Base-by-base conservation (phyloP, 805 yeast species). In the Limtongozyma cylindracea region DNA sequence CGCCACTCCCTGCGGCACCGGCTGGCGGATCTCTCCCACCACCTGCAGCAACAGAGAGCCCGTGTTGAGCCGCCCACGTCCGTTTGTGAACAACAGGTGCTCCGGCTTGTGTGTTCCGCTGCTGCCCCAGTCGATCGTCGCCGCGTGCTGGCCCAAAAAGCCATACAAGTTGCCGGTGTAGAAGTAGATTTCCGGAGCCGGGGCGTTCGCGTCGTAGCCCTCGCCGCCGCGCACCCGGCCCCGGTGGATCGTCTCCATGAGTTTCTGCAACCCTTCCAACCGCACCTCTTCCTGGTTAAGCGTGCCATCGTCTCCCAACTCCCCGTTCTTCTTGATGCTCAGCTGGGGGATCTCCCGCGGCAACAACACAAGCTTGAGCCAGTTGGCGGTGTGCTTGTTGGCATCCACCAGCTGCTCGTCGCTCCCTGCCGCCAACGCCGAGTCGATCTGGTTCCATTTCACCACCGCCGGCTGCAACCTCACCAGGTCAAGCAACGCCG, bases 361-460 rank as follows among this genome's bases (percentile, higher is more conserved):
- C 23, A 82, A 47, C 3, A 88, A 54, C 3, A 80, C 95, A 45
- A 80, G 77, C 35, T 91, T 70, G 39, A 82, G 60, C 30, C 72
- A 54, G 37, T 65, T n/a, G n/a, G n/a, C n/a, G n/a, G n/a, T n/a
- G n/a, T 56, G 54, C 25, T 56, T 57, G 26, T 54, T 51, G 8
- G 55, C 57, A 10, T 55, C 62, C 8, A 65, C 63, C 25, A 63
- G 46, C 1, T 64, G 61, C 30, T 78, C 93, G 14, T 71, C 80
- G 38, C 70, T 74, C 0, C 98, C 98, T 1, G 95, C 92, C n/a
- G 82, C 41, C 12, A 62, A 61, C 35, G n/a, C n/a, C n/a, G 78
- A 94, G 46, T 88, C 99, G 31, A 82, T 54, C 29, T 68, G 72
- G 32, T 82, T 82, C 98, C 98, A 88, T 29, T 82, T 80, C 28